Conservation (phyloP, 2,329 filamentous ascomycete species). For the Emmonsia crescens region DNA sequence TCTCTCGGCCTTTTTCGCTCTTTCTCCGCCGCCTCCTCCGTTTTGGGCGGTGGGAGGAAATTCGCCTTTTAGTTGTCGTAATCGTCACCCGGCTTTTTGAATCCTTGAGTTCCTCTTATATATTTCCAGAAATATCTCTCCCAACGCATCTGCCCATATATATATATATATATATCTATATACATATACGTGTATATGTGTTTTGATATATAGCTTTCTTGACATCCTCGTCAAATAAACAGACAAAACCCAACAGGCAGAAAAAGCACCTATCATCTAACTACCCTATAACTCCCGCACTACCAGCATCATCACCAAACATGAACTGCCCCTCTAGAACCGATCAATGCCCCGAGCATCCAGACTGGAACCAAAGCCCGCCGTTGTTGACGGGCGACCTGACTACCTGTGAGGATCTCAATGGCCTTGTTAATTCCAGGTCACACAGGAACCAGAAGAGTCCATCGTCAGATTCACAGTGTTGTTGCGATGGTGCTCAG, state of each 20-base stretch:
- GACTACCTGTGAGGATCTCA: constrained; percentile 46
- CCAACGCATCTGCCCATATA: too few relatives aligned
- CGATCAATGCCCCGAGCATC: constrained; percentile 37
- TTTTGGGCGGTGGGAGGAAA: too few relatives aligned
- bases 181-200: too few relatives aligned
- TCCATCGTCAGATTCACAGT: constrained; percentile 2
- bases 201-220: too few relatives aligned
- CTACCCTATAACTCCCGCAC: neutral
- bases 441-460: constrained; percentile 22
- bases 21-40: too few relatives aligned
- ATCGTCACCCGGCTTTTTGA: too few relatives aligned
- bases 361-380: constrained; percentile 46
- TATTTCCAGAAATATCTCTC: too few relatives aligned
- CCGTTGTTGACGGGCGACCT: constrained; percentile 38
- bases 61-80: too few relatives aligned
- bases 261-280: neutral
- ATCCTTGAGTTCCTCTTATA: too few relatives aligned
- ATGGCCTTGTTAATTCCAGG: constrained; percentile 44
- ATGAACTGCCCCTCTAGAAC: constrained; percentile 49
- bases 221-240: too few relatives aligned
- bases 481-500: neutral
- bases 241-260: too few relatives aligned
- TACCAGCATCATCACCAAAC: neutral
- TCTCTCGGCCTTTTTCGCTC: neutral
- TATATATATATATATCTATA: too few relatives aligned